phyloP scores from a whole-genome alignment of 1,139 yeast genomes.

The Sugiyamaella paludigena region DNA sequence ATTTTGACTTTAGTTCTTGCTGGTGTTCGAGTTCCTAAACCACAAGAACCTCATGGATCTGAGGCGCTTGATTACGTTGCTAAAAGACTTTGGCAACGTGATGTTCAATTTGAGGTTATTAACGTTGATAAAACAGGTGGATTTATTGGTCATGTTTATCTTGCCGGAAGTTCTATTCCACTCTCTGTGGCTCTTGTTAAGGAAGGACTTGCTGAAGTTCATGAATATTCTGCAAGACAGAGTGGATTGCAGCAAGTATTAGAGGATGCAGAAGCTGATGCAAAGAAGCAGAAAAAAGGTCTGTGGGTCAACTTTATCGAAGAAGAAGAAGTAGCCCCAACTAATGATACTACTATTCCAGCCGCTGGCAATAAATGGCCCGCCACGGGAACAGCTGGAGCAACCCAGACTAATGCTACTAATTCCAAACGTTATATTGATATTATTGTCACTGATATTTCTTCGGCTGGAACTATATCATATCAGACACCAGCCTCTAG shows the following conservation, averaged over 20 bases:
- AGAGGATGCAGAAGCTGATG: constrained; percentile 60
- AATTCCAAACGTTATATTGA: constrained; percentile 50
- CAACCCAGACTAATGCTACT: constrained; percentile 18
- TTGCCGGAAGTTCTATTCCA: constrained; percentile 54
- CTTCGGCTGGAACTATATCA: constrained; percentile 51
- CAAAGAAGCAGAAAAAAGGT: constrained; percentile 56
- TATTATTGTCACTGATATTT: constrained; percentile 57
- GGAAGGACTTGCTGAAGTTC: constrained; percentile 64
- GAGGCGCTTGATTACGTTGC: constrained; percentile 57
- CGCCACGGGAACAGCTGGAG: constrained; percentile 15
- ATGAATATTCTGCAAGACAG: constrained; percentile 61
- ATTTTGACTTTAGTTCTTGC: constrained; percentile 71
- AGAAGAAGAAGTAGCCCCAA: constrained; percentile 35
- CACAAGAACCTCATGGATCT: constrained; percentile 47
- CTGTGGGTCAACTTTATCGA: constrained; percentile 59
- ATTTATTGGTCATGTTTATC: constrained; percentile 68
- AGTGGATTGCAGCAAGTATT: constrained; percentile 56
- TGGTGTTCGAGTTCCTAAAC: constrained; percentile 54
- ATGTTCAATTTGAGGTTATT: constrained; percentile 65
- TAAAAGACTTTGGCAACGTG: constrained; percentile 64
- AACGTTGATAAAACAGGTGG: constrained; percentile 78
- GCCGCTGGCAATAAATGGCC: no score
- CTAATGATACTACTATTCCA: background rate
- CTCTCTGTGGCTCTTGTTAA: constrained; percentile 60
- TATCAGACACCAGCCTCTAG: constrained; percentile 44